phyloP scores from a whole-genome alignment of 2,329 filamentous ascomycete genomes.

The Xylaria digitata region DNA sequence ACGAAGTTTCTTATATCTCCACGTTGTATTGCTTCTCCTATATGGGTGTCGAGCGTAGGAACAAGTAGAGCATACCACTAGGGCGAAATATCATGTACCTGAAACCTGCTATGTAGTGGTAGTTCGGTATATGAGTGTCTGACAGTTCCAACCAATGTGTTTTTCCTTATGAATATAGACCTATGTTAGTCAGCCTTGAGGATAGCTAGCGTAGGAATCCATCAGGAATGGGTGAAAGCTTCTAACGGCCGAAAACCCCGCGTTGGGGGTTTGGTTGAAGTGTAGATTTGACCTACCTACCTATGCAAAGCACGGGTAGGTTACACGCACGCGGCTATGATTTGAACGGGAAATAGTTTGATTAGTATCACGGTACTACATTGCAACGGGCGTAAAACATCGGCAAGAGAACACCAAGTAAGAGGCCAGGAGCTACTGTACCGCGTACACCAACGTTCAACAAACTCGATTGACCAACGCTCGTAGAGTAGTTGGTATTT shows the following conservation, averaged over 20 bases:
- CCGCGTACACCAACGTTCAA: conserved; percentile 1
- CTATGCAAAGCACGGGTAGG: not conserved
- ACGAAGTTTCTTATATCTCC: not conserved
- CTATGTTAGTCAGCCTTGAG: not conserved
- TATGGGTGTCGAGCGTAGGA: no score
- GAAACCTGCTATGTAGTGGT: no score
- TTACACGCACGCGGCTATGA: not conserved
- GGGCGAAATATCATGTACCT: no score
- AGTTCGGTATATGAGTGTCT: no score
- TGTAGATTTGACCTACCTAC: not conserved
- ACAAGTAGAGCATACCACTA: not conserved
- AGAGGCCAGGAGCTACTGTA: not conserved
- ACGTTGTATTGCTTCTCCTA: no score
- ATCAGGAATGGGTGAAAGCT: not conserved
- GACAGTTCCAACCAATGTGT: no score
- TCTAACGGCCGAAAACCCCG: conserved; percentile 14
- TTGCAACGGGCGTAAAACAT: not conserved
- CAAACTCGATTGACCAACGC: not conserved
- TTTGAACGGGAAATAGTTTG: conserved; percentile 1
- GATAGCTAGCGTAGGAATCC: not conserved
- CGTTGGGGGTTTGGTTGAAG: not conserved
- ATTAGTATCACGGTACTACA: conserved; percentile 8
- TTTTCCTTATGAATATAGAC: not conserved
- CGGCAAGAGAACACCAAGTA: conserved; percentile 10
- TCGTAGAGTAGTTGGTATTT: not conserved